Conservation (phyloP, 768 basidiomycete species). For the Chlorophyllum brunneum region DNA sequence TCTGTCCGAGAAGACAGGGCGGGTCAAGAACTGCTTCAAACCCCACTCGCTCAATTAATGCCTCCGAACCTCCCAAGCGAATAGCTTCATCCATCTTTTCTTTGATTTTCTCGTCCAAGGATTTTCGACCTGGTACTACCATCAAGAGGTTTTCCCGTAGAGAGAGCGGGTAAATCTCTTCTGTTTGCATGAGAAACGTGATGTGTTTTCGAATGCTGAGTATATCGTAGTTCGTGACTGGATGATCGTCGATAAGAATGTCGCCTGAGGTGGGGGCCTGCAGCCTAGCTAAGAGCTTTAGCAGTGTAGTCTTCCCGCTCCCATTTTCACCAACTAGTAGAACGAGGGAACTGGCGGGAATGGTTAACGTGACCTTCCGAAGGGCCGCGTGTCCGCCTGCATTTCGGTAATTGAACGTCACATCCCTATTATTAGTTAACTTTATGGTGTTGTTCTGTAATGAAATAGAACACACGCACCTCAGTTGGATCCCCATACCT, state of each 20-base stretch:
- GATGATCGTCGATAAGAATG: conserved; percentile 36
- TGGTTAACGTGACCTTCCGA: conserved; percentile 30
- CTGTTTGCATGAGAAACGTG: conserved; percentile 39
- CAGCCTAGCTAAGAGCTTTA: conserved; percentile 36
- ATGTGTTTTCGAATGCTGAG: conserved; percentile 31
- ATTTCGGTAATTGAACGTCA: conserved; percentile 15
- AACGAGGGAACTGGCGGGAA: conserved; percentile 38
- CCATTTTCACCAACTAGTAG: conserved; percentile 45
- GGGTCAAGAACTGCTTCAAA: conserved; percentile 32
- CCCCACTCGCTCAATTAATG: conserved; percentile 30
- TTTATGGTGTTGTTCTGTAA: neutral
- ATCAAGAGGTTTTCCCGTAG: conserved; percentile 30
- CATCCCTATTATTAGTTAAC: conserved; percentile 11
- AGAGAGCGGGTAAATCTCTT: conserved; percentile 31
- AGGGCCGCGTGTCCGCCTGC: conserved; percentile 19
- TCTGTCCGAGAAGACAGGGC: conserved; percentile 24
- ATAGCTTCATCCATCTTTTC: conserved; percentile 21
- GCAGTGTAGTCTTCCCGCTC: conserved; percentile 40
- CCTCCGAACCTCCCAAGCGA: conserved; percentile 28
- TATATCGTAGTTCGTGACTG: conserved; percentile 28
- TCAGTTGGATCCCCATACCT: conserved; percentile 24
- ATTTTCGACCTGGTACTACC: conserved; percentile 16
- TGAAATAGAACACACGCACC: conserved; percentile 14
- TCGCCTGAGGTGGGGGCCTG: conserved; percentile 29
- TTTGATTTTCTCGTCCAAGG: conserved; percentile 1